Evolutionary conservation across 1,284 basidiomycete genomes (phyloP), one percentile per base, ranked within the genome.

Genomic region (Papiliotrema terrestris): DNA sequence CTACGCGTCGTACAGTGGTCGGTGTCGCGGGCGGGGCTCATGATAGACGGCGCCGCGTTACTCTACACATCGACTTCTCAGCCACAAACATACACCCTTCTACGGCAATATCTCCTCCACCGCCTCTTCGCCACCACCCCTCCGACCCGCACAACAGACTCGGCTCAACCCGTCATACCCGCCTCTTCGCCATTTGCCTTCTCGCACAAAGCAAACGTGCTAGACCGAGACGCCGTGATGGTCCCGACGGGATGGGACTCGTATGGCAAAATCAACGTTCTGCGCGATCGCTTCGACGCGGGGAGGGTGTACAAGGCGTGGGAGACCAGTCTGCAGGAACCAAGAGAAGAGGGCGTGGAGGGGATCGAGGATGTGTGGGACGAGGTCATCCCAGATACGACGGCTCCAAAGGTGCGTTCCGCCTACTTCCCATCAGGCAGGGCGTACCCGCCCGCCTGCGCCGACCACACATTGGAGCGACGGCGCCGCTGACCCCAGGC

Each of bases 171-270:
- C 37, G 77, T 81, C 8, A 32, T 32, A 32, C 82, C 85, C 19
- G 20, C 84, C 82, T 32, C 29, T 5, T 22, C 78, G 78, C 83
- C 86, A 0, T 96, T 96, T 76, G 86, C 89, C 0, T 98, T 97
- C 76, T 78, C 82, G 2, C 84, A 91, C 56, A 87, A 88, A 58
- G 87, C 95, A 0, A 97, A 96, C 69, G 88, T 91, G 0, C 81
- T 98, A 25, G 95, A 98, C 71, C 83, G 93, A 32, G 93, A 97
- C 67, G 86, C 85, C 8, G 88, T 98, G 47, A 83, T 96, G 46
- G 86, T 98, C 1, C 96, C 95, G 1, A 83, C 89, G 1, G 96
- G 95, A 2, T 98, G 95, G 96, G 95, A 98, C 73, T 90, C 88
- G 60, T 97, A 91, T 89, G 93, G 92, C 2, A 98, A 98, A 80